Conservation (phyloP, 768 basidiomycete genomes). For the Udeniomyces megalosporus region DNA sequence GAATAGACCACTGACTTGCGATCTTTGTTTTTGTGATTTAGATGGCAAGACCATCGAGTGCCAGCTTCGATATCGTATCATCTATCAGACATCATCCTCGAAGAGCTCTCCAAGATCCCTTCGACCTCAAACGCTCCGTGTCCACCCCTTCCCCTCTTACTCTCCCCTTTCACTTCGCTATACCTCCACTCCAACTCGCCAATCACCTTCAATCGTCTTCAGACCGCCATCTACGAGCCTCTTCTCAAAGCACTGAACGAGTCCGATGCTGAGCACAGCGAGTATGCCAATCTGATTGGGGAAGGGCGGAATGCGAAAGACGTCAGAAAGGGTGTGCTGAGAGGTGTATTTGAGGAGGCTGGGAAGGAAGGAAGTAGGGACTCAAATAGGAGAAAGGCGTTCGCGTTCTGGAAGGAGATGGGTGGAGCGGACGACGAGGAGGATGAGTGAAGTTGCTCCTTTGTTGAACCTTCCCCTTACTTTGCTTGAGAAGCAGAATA, state of each 20-base stretch:
- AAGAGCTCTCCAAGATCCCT: slow-evolving; percentile 55
- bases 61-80: slow-evolving; percentile 70
- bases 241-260: slow-evolving; percentile 41
- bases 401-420: slow-evolving; percentile 53
- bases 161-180: slow-evolving; percentile 55
- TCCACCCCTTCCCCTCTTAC: slow-evolving; percentile 40
- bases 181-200: slow-evolving; percentile 50
- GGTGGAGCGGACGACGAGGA: slow-evolving; percentile 27
- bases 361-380: slow-evolving; percentile 58
- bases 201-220: slow-evolving; percentile 56
- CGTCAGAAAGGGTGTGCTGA: slow-evolving; percentile 45
- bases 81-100: slow-evolving; percentile 71
- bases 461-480: not conserved
- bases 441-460: not conserved
- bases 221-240: slow-evolving; percentile 51
- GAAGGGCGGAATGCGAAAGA: not conserved
- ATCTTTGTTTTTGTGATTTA: slow-evolving; percentile 23
- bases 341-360: slow-evolving; percentile 54
- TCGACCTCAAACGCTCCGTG: slow-evolving; percentile 22
- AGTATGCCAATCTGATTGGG: not conserved
- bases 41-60: slow-evolving; percentile 53
- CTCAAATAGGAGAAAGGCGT: slow-evolving; percentile 65
- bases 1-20: not conserved
- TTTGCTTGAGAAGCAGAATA: not conserved
- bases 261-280: not conserved